phyloP scores from a whole-genome alignment of 208 protist genomes.

The Wallacemonas rigidus region DNA sequence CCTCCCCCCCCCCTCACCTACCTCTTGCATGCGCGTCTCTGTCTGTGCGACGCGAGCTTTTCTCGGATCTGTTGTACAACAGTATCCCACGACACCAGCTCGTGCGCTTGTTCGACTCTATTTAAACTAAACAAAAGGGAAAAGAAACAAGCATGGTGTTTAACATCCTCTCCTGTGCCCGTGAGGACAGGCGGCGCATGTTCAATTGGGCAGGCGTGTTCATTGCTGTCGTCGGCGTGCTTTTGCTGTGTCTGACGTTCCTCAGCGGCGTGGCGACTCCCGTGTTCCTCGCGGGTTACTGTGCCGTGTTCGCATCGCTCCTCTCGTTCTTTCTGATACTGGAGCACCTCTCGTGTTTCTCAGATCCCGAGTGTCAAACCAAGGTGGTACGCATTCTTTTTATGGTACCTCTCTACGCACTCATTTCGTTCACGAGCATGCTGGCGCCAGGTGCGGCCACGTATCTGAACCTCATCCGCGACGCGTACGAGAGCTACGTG shows the following conservation, averaged over 20 bases:
- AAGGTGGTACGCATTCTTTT: constrained; percentile 94
- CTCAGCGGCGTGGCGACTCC: constrained; percentile 40
- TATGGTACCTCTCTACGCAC: constrained; percentile 93
- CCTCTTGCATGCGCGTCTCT: too few species aligned
- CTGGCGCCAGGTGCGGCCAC: constrained; percentile 64
- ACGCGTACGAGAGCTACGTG: constrained; percentile 94
- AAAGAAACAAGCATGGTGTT: not conserved
- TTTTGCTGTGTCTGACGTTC: constrained; percentile 67
- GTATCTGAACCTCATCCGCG: constrained; percentile 92
- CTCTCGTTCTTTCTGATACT: constrained; percentile 89
- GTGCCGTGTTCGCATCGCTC: constrained; percentile 86
- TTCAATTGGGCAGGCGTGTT: constrained; percentile 89
- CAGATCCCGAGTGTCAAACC: constrained; percentile 88
- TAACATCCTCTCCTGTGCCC: constrained; percentile 15
- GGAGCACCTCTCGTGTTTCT: constrained; percentile 91
- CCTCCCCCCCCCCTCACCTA: too few species aligned
- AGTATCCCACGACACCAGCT: too few species aligned
- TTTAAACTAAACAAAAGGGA: too few species aligned
- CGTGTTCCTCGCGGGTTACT: constrained; percentile 85
- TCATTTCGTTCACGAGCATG: constrained; percentile 86
- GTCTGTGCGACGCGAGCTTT: too few species aligned
- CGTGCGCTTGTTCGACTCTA: too few species aligned
- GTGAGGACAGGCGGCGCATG: constrained; percentile 66
- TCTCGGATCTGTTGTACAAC: too few species aligned
- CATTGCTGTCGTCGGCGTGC: constrained; percentile 67